Percentiles rank a stretch among this genome's conserved stretches.
Conservation (phyloP, 2,329 filamentous ascomycete genomes). For the Trichoderma citrinoviride region DNA sequence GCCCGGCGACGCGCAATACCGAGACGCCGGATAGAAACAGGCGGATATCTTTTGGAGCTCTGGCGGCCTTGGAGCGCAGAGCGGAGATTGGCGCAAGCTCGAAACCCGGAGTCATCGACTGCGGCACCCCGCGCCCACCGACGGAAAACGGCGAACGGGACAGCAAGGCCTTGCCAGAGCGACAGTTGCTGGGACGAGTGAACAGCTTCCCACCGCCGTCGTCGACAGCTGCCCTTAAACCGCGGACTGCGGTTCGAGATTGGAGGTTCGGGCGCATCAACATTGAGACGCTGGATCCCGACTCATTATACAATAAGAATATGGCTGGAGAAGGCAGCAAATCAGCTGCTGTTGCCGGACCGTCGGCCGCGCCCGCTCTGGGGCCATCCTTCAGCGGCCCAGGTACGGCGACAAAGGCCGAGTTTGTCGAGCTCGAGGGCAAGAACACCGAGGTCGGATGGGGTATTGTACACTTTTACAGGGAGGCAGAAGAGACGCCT, state of each 20-base stretch:
- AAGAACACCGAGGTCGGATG: conserved; percentile 78
- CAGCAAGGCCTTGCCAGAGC: conserved; percentile 40
- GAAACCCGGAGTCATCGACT: conserved; percentile 46
- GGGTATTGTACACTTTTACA: conserved; percentile 92
- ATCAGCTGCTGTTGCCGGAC: conserved; percentile 36
- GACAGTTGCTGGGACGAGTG: conserved; percentile 41
- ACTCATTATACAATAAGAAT: conserved; percentile 25
- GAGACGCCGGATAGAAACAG: conserved; percentile 2
- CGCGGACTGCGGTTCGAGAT: conserved; percentile 57
- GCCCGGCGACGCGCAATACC: conserved; percentile 7
- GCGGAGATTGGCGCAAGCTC: conserved; percentile 19
- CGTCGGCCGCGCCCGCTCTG: conserved; percentile 51
- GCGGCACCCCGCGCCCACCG: conserved; percentile 43
- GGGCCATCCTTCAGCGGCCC: conserved; percentile 56
- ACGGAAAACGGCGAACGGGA: conserved; percentile 36
- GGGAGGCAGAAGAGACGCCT: conserved; percentile 73
- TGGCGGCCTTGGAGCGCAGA: not conserved
- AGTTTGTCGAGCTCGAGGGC: conserved; percentile 68
- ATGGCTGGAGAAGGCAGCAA: conserved; percentile 42
- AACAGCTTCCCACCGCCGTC: conserved; percentile 44
- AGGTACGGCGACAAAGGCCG: conserved; percentile 78
- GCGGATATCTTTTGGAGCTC: conserved; percentile 23
- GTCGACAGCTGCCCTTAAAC: conserved; percentile 45
- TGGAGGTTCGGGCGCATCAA: conserved; percentile 79
- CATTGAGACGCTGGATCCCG: conserved; percentile 77